A percentile compares a stretch with the other conserved stretches of the same genome.
phyloP scores from a whole-genome alignment of 345 rosid species.

The Corchorus capsularis region DNA sequence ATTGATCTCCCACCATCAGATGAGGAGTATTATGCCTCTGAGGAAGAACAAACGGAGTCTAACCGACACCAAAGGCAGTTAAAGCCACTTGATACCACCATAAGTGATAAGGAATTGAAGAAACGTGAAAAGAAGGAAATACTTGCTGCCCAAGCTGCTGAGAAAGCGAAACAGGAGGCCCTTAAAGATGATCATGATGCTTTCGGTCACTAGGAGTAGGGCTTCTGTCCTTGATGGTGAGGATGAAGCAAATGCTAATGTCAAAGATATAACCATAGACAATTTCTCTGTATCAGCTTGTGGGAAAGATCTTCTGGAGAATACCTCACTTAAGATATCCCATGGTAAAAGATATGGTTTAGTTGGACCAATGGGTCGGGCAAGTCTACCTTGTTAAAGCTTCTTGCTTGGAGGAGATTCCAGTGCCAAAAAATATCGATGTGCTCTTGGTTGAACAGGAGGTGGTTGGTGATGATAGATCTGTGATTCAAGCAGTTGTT shows the following conservation, averaged over 20 bases:
- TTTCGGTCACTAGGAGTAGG: constrained; percentile 82
- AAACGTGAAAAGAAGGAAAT: constrained; percentile 79
- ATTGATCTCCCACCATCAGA: constrained; percentile 92
- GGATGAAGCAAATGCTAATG: constrained; percentile 87
- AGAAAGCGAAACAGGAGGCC: constrained; percentile 74
- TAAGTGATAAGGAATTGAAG: constrained; percentile 79
- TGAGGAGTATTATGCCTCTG: constrained; percentile 51
- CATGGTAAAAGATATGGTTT: constrained; percentile 97
- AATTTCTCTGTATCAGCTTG: constrained; percentile 93
- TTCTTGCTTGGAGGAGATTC: constrained; percentile 97
- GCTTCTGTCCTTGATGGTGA: constrained; percentile 88
- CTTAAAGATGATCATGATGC: constrained; percentile 94
- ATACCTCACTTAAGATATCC: constrained; percentile 83
- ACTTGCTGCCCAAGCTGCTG: constrained; percentile 51
- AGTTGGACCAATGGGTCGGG: constrained; percentile 98
- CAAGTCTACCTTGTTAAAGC: constrained; percentile 89
- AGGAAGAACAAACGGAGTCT: constrained; percentile 43
- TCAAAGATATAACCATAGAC: constrained; percentile 76
- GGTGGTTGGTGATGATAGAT: constrained; percentile 85
- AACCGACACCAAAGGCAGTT: constrained; percentile 54
- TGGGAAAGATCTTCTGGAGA: constrained; percentile 89
- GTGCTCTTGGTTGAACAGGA: no score
- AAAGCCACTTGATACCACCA: constrained; percentile 52
- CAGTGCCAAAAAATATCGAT: constrained; percentile 94
- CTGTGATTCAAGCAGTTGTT: constrained; percentile 87